phyloP scores from a whole-genome alignment of 2,329 filamentous ascomycete species.

The Periglandula ipomoeae region DNA sequence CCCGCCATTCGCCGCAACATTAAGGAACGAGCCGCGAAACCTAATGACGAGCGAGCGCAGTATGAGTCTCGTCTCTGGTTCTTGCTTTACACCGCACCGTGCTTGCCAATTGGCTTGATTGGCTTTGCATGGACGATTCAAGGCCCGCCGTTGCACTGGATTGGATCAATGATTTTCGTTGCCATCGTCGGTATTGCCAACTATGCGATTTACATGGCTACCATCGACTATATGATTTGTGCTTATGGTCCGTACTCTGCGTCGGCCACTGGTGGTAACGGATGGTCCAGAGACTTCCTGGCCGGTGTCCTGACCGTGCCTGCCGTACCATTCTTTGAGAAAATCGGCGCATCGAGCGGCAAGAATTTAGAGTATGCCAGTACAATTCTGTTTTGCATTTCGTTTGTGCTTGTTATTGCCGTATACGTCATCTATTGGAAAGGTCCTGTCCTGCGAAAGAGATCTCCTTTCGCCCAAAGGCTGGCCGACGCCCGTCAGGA shows the following conservation, averaged over 20 bases:
- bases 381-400: constrained; percentile 55
- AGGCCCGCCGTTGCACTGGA: constrained; percentile 57
- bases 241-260: constrained; percentile 66
- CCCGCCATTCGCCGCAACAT: constrained; percentile 46
- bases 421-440: constrained; percentile 61
- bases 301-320: constrained; percentile 64
- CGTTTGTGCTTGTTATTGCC: constrained; percentile 50
- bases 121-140: constrained; percentile 61
- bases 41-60: constrained; percentile 49
- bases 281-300: constrained; percentile 63
- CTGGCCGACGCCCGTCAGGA: constrained; percentile 37
- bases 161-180: constrained; percentile 56
- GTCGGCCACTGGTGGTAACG: constrained; percentile 68
- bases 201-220: constrained; percentile 66
- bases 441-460: constrained; percentile 48
- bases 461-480: constrained; percentile 56
- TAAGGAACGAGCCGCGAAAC: constrained; percentile 38
- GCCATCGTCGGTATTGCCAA: constrained; percentile 64
- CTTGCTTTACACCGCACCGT: constrained; percentile 52
- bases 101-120: constrained; percentile 57
- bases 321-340: constrained; percentile 53
- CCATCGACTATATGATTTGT: constrained; percentile 69
- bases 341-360: constrained; percentile 38
- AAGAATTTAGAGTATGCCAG: constrained; percentile 50
- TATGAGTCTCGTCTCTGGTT: constrained; percentile 60